These are phyloP conservation scores for Cerrena zonata DNA, from an alignment of 1,284 basidiomycete genomes.

Conservation along the genomic window DNA sequence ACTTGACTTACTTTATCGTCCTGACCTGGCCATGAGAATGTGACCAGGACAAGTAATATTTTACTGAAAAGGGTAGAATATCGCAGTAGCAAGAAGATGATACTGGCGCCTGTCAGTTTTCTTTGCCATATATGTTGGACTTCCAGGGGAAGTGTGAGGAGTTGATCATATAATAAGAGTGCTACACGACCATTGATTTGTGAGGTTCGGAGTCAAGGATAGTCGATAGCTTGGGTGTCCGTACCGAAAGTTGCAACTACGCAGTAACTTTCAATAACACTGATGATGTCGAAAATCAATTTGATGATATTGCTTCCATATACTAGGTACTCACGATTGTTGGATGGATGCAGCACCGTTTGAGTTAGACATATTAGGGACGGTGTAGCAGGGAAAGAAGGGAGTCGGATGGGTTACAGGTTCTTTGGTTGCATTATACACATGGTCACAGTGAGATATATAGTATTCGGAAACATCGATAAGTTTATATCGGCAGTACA, in stretches of 20 bases:
- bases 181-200: not conserved
- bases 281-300: too few relatives aligned
- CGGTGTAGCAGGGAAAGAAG: too few relatives aligned
- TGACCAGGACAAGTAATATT: not conserved
- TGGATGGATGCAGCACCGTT: too few relatives aligned
- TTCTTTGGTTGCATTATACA: too few relatives aligned
- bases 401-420: too few relatives aligned
- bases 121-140: not conserved
- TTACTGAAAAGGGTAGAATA: constrained; percentile 1
- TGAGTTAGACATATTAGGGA: too few relatives aligned
- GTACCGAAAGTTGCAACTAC: not conserved
- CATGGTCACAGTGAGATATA: too few relatives aligned
- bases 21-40: not conserved
- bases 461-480: too few relatives aligned
- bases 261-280: too few relatives aligned
- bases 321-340: too few relatives aligned
- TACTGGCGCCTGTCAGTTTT: not conserved
- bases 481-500: too few relatives aligned
- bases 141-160: constrained; percentile 1
- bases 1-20: not conserved
- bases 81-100: not conserved
- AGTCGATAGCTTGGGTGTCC: not conserved
- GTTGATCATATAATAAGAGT: constrained; percentile 1
- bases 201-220: not conserved
- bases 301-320: too few relatives aligned